Evolutionary conservation across 2,329 filamentous ascomycete species (phyloP), one percentile per base, ranked within the genome.

Genomic region (Boeremia lycopersici): DNA sequence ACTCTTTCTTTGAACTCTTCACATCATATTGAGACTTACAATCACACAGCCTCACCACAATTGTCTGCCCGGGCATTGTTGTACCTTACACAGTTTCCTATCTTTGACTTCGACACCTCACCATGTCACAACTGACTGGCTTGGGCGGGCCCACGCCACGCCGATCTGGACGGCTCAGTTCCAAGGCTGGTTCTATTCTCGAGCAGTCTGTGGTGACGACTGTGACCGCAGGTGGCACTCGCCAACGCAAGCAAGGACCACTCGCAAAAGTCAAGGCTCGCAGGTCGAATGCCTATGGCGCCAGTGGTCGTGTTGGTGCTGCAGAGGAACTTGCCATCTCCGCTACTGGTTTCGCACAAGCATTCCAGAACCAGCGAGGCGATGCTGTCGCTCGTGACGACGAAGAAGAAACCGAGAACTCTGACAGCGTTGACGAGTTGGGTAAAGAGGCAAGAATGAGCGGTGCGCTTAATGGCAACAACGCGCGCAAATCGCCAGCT

Each of bases 211-310:
- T 59, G 5, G 48, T 63, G 3, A 68, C 67, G 6, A 59, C 56
- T 2, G 28, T 56, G 26, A 61, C 67, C 25, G 52, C 56, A n/a
- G 53, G 56, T 4, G 59, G 59, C 4, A 58, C 61, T 4, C 61
- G 56, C 8, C 61, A 58, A 19, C 59, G 61, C n/a, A 64, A 59
- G 31, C 67, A 64, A 40, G 67, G 57, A 6, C 61, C 69, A 1
- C 59, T 74, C 4, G 67, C 71, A 11, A 69, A 73, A 56, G 59
- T 72, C 39, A 69, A 69, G 26, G 39, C 65, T 19, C 68, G 67
- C 23, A 61, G 67, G 39, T 76, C 74, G 5, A 69, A 71, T 44
- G 71, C 72, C 1, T 77, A 77, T 50, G 74, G 74, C 33, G 62
- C 74, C 19, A 65, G 64, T 49, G 73, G 72, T 44, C 71, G 70